Evolutionary conservation across 2,329 filamentous ascomycete genomes (phyloP), one percentile per base, ranked within the genome.

Genomic region (Xylaria sp.): DNA sequence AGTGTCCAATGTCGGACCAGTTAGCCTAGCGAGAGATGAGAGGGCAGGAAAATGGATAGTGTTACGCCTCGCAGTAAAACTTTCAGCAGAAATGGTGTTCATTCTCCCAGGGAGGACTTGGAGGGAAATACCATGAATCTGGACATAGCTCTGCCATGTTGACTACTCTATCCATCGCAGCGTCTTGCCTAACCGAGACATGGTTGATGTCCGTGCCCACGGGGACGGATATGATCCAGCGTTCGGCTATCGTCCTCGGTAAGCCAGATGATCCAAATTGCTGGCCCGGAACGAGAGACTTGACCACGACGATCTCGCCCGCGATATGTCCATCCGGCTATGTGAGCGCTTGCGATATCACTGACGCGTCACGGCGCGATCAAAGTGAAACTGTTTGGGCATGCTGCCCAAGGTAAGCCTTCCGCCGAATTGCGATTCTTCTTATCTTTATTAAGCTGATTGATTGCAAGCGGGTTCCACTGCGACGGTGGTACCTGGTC

Each of bases 131-230:
- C 7, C 39, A 41, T 15, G 13, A 41, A 41, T 15, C 39, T 41
- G 10, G 13, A 41, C 39, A 41, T 41, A 41, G 39, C 39, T 41
- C 13, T 41, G 9, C 28, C 54, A 64, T 59, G 62, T 33, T 64
- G 20, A 66, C 49, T 7, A 20, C 36, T 18, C 2, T 66, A 41
- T 31, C 57, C 18, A 18, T 66, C 25, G 13, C 64, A 5, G 25
- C 49, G 15, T 66, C 64, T 15, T 66, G 64, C n/a, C 13, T 66
- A 31, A 66, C 64, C 1, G 46, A 66, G 25, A 66, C 64, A 31
- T 66, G 64, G 64, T n/a, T 61, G 10, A 15, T 54, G 7, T 3
- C 4, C 2, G 25, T 9, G 9, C 7, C 25, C 5, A 15, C 5
- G 3, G 12, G 8, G 5, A 4, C 28, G 28, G 28, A 28, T 28